Base-by-base conservation (phyloP, 257 asterid species). In the Gentiana dahurica region DNA sequence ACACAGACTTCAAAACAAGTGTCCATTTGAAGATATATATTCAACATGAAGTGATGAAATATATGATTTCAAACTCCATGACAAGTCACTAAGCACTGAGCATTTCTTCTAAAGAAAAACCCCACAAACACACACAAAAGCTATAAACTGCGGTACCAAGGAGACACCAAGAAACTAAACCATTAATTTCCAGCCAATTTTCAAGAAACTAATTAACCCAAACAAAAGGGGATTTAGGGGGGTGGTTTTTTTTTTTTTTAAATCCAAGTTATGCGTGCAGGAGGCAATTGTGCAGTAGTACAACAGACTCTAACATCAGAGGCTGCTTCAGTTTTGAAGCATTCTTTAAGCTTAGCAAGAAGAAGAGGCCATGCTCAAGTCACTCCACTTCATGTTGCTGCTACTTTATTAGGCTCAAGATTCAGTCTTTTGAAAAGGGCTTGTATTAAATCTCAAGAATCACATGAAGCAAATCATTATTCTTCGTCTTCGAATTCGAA, bases 301-400 rank as follows among this genome's bases (percentile, higher is more conserved):
- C 97, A 83, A 61, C 94, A 83, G 78, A 89, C 91, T 59, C 94
- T 89, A 84, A 85, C 97, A n/a, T 54, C 83, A 46, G 95, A 89
- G 85, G 87, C 95, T 58, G 95, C 94, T 74, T 84, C 97, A 50
- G 95, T 79, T 2, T 65, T 89, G 72, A 85, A 85, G 83, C 94
- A 79, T 47, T 89, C 95, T 62, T 89, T 89, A 48, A 74, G 73
- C 80, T 79, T 85, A 34, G 79, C 97, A 1, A 74, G 94, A 52
- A 81, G 95, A 45, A 81, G 97, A 51, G 94, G 92, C 72, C 95
- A 89, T 71, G 85, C 97, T 1, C 97, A 89, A 70, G 72, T 89
- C 61, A 89, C 95, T 2, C 97, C 97, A 0, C 89, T 89, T 37
- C 97, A 89, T 69, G 94, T 89, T 38, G 95, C 92, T 51, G 89